Percentiles rank a stretch among this genome's conserved stretches.
These are phyloP conservation scores for Ganoderma meredithae DNA, from an alignment of 1,284 basidiomycete genomes.

Conservation along the genomic window DNA sequence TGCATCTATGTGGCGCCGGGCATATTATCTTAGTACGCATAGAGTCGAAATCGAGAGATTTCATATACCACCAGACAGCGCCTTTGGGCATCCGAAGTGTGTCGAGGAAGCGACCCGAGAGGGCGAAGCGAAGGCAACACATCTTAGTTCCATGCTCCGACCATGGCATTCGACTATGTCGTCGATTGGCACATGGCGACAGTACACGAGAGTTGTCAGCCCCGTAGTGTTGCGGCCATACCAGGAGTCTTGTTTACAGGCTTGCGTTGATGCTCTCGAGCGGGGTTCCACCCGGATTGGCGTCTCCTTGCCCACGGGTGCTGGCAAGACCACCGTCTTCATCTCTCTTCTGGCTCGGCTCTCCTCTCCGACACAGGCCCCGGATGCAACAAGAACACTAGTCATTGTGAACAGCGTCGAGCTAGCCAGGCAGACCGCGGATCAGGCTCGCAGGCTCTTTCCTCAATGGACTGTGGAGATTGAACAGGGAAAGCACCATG, in stretches of 20 bases:
- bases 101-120: background rate
- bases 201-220: conserved; percentile 22
- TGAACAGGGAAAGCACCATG: conserved; percentile 88
- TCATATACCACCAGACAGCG: conserved; percentile 29
- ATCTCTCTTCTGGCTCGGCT: conserved; percentile 78
- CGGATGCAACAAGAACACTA: conserved; percentile 65
- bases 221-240: conserved; percentile 78
- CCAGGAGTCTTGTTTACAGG: conserved; percentile 85
- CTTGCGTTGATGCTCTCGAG: conserved; percentile 78
- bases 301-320: conserved; percentile 92
- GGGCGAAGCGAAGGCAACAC: background rate
- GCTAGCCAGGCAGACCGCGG: conserved; percentile 88
- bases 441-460: conserved; percentile 71
- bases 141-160: conserved; percentile 35
- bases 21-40: conserved; percentile 35
- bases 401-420: conserved; percentile 90
- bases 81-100: background rate
- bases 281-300: conserved; percentile 79
- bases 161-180: conserved; percentile 14
- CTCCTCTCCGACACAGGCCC: conserved; percentile 48
- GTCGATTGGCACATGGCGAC: conserved; percentile 17
- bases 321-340: conserved; percentile 95
- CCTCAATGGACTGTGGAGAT: conserved; percentile 88
- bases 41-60: conserved; percentile 35
- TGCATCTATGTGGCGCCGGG: conserved; percentile 28